These are phyloP conservation scores for Colletotrichum viniferum DNA, from an alignment of 2,329 filamentous ascomycete genomes.

Conservation along the genomic window DNA sequence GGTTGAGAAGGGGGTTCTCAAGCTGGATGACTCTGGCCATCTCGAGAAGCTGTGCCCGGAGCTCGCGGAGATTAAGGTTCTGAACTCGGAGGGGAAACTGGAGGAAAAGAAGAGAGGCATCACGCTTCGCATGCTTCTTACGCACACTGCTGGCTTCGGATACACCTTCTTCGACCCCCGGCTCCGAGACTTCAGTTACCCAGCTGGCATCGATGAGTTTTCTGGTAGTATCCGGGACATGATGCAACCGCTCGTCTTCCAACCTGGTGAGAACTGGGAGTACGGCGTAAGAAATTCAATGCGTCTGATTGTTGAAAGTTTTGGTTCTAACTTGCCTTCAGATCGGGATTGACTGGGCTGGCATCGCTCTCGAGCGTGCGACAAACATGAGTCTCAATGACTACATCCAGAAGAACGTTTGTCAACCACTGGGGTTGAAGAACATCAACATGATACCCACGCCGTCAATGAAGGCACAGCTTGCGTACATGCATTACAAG, in stretches of 20 bases:
- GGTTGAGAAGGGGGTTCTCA: slow-evolving; percentile 54
- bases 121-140: slow-evolving; percentile 62
- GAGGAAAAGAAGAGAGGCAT: slow-evolving; percentile 53
- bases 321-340: slow-evolving; percentile 37
- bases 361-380: slow-evolving; percentile 50
- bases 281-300: slow-evolving; percentile 53
- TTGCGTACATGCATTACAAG: slow-evolving; percentile 63
- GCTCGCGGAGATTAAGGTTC: slow-evolving; percentile 50
- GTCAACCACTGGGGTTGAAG: slow-evolving; percentile 49
- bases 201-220: slow-evolving; percentile 62
- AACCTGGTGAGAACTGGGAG: slow-evolving; percentile 66
- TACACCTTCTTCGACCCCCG: slow-evolving; percentile 60
- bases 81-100: slow-evolving; percentile 39
- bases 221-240: slow-evolving; percentile 57
- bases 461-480: slow-evolving; percentile 53
- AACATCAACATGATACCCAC: slow-evolving; percentile 63
- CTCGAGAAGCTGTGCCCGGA: slow-evolving; percentile 55
- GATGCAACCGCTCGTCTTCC: slow-evolving; percentile 60
- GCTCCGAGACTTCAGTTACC: slow-evolving; percentile 50
- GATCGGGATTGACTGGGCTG: slow-evolving; percentile 55
- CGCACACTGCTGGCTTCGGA: slow-evolving; percentile 60
- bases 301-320: not conserved
- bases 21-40: slow-evolving; percentile 51
- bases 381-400: slow-evolving; percentile 48
- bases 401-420: slow-evolving; percentile 53